phyloP scores from a whole-genome alignment of 2,329 filamentous ascomycete genomes.

The Microdochium bolleyi region DNA sequence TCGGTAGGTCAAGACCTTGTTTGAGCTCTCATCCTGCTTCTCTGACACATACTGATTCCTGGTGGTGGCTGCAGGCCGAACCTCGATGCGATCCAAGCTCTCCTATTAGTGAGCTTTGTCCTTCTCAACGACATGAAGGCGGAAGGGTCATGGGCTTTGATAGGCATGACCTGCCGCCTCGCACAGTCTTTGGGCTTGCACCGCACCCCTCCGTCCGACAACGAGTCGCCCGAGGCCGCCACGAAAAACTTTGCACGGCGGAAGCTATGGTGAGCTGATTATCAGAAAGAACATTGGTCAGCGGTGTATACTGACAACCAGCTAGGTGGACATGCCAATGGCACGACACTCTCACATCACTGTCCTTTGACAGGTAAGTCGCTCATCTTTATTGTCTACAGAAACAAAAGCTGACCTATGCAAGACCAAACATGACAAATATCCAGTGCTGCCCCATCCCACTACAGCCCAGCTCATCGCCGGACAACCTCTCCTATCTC shows the following conservation, averaged over 20 bases:
- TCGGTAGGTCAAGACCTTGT: conserved; percentile 26
- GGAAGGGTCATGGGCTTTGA: conserved; percentile 58
- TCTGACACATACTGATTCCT: not conserved
- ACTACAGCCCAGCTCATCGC: conserved; percentile 27
- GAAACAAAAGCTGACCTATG: conserved; percentile 4
- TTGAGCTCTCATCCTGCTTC: conserved; percentile 6
- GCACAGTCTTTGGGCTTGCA: conserved; percentile 58
- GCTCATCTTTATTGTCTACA: not conserved
- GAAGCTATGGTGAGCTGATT: conserved; percentile 40
- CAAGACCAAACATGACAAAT: conserved; percentile 54
- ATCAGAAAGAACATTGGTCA: conserved; percentile 14
- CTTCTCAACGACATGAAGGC: conserved; percentile 63
- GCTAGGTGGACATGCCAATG: conserved; percentile 53
- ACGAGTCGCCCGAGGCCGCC: conserved; percentile 33
- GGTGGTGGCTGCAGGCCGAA: conserved; percentile 37
- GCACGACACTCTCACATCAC: conserved; percentile 58
- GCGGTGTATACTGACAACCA: conserved; percentile 9
- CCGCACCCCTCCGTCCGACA: conserved; percentile 36
- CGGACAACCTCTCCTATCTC: conserved; percentile 48
- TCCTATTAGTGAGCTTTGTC: conserved; percentile 55
- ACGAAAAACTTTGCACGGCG: conserved; percentile 47
- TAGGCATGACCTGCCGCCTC: conserved; percentile 56
- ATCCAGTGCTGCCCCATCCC: conserved; percentile 49
- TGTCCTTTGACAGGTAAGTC: conserved; percentile 55
- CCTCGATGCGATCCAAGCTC: conserved; percentile 56